Evolutionary conservation across 768 basidiomycete genomes (phyloP), one percentile per base, ranked within the genome.

Genomic region (Pilatotrama ljubarskyi): DNA sequence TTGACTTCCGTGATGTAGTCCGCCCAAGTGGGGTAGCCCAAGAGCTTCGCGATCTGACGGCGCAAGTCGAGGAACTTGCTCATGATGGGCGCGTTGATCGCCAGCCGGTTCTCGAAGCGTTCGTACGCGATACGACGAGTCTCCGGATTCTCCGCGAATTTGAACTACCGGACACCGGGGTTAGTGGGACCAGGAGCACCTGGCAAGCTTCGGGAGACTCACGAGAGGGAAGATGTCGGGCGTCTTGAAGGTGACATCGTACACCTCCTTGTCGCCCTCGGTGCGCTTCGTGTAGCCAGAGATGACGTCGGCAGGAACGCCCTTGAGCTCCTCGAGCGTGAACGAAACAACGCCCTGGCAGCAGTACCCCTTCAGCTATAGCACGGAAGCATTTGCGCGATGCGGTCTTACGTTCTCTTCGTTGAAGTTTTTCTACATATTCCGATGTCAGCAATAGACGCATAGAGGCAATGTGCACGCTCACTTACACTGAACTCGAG

Each of bases 1-100:
- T 91, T 91, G 46, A 84, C 81, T 70, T 95, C 93, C 1, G 93
- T 91, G 40, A 86, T 73, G 70, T 88, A 94, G 72, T 91, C 91
- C 1, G 91, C 93, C 84, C 91, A 93, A 9, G 84, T 91, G 20
- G 84, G 73, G 68, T 94, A 95, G 10, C 82, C 83, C 13, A 95
- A 77, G 10, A 94, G 68, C 40, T 74, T 75, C 1, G 88, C 86
- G 46, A 90, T 86, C 69, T 85, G 71, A 32, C 87, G 85, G 43
- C 93, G 88, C 2, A 94, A 78, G 48, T 79, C 80, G 46, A 93
- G 80, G 32, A 84, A 84, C 64, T 84, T 86, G 64, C 80, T 78
- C 52, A 94, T 79, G 37, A 93, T 69, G 2, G 85, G 87, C 20
- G 83, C 86, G 63, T 95, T 95, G 68, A 85, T 75, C 5, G 76